phyloP scores from a whole-genome alignment of 352 stramenopile species.

The Pythium sp. region DNA sequence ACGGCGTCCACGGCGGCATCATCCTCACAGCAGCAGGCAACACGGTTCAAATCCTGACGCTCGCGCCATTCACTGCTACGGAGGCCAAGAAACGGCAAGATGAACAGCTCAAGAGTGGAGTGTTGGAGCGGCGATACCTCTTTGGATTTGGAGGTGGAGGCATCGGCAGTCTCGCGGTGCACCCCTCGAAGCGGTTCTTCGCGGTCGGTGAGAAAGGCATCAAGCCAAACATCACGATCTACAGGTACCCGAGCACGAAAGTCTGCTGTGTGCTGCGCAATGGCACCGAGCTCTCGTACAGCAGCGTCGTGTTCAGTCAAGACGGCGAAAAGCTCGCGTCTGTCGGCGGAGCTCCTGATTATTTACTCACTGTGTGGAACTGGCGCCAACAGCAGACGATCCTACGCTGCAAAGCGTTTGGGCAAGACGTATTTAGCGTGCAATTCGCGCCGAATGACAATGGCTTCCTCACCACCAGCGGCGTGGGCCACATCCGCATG shows the following conservation, averaged over 20 bases:
- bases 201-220: slow-evolving; percentile 88
- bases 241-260: slow-evolving; percentile 75
- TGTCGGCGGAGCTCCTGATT: slow-evolving; percentile 87
- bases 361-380: slow-evolving; percentile 92
- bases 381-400: slow-evolving; percentile 89
- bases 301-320: slow-evolving; percentile 65
- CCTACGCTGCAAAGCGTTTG: slow-evolving; percentile 92
- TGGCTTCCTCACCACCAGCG: slow-evolving; percentile 90
- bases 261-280: slow-evolving; percentile 75
- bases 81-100: slow-evolving; percentile 13
- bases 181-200: slow-evolving; percentile 72
- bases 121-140: slow-evolving; percentile 44
- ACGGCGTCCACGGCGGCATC: slow-evolving; percentile 44
- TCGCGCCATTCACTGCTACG: slow-evolving; percentile 22
- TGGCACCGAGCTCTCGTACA: slow-evolving; percentile 84
- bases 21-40: slow-evolving; percentile 71
- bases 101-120: not conserved
- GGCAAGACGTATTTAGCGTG: slow-evolving; percentile 93
- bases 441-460: slow-evolving; percentile 85
- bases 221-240: slow-evolving; percentile 87
- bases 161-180: slow-evolving; percentile 67
- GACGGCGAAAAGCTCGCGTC: slow-evolving; percentile 89
- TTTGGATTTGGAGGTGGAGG: slow-evolving; percentile 71
- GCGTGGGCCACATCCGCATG: slow-evolving; percentile 93
- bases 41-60: slow-evolving; percentile 65